These are phyloP conservation scores for Dendrobium chrysotoxum DNA, from an alignment of 106 monocot species.

Conservation along the genomic window DNA sequence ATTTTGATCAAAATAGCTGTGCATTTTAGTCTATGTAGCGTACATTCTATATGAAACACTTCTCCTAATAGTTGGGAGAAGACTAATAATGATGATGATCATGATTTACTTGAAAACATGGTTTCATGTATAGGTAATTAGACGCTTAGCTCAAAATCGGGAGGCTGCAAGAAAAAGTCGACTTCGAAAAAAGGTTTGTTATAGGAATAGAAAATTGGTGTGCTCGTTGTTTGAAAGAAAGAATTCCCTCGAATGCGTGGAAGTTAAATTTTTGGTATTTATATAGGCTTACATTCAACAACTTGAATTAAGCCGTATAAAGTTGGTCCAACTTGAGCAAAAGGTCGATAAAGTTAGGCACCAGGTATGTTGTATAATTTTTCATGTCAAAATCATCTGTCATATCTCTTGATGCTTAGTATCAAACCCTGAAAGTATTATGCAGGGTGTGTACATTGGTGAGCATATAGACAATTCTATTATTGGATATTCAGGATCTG, in stretches of 20 bases:
- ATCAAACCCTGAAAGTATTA: not conserved
- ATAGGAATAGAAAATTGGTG: not conserved
- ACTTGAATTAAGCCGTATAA: conserved; percentile 54
- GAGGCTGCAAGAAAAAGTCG: conserved; percentile 74
- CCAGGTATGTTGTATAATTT: conserved; percentile 24
- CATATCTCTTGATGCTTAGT: not conserved
- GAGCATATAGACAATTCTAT: conserved; percentile 42
- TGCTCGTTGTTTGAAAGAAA: not conserved
- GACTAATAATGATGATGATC: not conserved
- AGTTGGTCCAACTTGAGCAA: conserved; percentile 45
- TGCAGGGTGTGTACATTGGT: conserved; percentile 53
- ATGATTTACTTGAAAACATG: conserved; percentile 2
- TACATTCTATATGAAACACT: not conserved
- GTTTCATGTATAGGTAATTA: conserved; percentile 15
- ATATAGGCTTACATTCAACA: conserved; percentile 64
- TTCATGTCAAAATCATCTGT: not conserved
- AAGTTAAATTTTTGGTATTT: not conserved
- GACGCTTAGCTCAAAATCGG: conserved; percentile 52
- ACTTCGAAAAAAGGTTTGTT: conserved; percentile 48
- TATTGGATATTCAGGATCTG: conserved; percentile 32
- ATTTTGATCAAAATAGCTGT: not conserved
- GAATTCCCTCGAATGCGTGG: not conserved
- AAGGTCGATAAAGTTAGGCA: conserved; percentile 41
- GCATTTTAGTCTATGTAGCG: not conserved
- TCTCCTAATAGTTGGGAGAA: not conserved